Evolutionary conservation across 2,329 filamentous ascomycete genomes (phyloP).

Genomic region (Fusarium sp.): DNA sequence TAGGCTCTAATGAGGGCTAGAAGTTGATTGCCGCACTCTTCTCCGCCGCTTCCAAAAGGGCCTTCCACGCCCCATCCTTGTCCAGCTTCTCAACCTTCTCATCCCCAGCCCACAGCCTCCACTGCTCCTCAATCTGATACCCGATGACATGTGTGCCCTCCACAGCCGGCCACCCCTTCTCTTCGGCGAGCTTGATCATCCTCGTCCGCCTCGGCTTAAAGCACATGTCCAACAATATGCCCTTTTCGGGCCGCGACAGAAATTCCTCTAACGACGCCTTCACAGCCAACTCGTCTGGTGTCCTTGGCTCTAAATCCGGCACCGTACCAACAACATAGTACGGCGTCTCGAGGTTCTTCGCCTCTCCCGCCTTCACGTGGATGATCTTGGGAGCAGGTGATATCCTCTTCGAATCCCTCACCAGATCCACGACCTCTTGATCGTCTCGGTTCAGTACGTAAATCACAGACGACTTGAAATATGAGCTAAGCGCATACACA

Average conservation of each 20-base stretch:
- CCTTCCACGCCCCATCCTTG: constrained; percentile 17
- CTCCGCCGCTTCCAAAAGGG: constrained; percentile 15
- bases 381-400: constrained; percentile 39
- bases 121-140: constrained; percentile 55
- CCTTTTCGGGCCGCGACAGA: constrained; percentile 42
- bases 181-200: constrained; percentile 49
- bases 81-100: constrained; percentile 35
- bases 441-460: constrained; percentile 53
- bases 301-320: constrained; percentile 51
- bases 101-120: constrained; percentile 45
- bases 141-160: constrained; percentile 56
- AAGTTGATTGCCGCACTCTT: constrained; percentile 20
- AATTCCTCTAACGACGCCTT: constrained; percentile 44
- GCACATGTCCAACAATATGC: constrained; percentile 56
- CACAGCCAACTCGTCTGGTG: constrained; percentile 43
- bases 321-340: constrained; percentile 54
- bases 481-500: constrained; percentile 48
- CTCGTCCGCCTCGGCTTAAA: constrained; percentile 55
- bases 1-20: neutral
- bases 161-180: constrained; percentile 49
- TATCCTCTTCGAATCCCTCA: constrained; percentile 39
- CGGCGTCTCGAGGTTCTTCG: constrained; percentile 36
- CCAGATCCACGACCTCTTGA: constrained; percentile 34
- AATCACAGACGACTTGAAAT: constrained; percentile 45
- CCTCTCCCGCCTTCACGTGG: constrained; percentile 47